A percentile compares a stretch with the other conserved stretches of the same genome.
Evolutionary conservation across 2,329 filamentous ascomycete genomes (phyloP).

Genomic region (Fusarium decemcellulare): DNA sequence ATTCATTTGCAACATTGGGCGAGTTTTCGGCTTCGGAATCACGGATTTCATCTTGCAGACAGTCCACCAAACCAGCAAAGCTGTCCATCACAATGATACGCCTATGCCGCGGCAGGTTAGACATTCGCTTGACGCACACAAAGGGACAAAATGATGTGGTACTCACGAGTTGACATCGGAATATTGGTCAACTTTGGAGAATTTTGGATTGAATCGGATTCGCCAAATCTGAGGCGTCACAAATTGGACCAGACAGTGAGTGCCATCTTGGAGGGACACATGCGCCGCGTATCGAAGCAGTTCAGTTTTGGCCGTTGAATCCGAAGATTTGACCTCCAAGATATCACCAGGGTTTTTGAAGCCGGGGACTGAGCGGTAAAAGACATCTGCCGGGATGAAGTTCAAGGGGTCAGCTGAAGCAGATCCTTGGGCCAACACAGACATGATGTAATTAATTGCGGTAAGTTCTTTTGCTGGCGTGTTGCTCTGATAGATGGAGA

Average conservation of each 20-base stretch:
- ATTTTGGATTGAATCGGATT: slow-evolving; percentile 8
- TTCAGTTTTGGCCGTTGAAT: slow-evolving; percentile 1
- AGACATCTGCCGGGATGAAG: slow-evolving; percentile 7
- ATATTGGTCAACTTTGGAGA: background rate
- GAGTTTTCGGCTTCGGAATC: slow-evolving; percentile 1
- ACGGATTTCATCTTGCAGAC: slow-evolving; percentile 3
- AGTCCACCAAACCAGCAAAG: slow-evolving; percentile 2
- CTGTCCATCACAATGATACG: slow-evolving; percentile 1
- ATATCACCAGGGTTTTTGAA: background rate
- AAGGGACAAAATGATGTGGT: background rate
- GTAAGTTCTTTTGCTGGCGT: background rate
- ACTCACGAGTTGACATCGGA: background rate
- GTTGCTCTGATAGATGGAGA: background rate
- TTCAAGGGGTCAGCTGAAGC: slow-evolving; percentile 4
- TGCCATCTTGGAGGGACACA: background rate
- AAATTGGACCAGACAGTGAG: slow-evolving; percentile 10
- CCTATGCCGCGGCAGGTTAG: background rate
- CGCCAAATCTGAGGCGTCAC: slow-evolving; percentile 8
- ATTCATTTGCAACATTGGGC: background rate
- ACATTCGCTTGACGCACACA: background rate
- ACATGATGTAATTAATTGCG: background rate
- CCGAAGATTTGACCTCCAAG: background rate
- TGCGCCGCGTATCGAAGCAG: slow-evolving; percentile 1
- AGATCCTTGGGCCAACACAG: background rate
- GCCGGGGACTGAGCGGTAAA: background rate